Percentiles rank a stretch among this genome's conserved stretches.
Evolutionary conservation across 2,329 filamentous ascomycete species (phyloP).

Genomic region (Samsoniella hepiali): DNA sequence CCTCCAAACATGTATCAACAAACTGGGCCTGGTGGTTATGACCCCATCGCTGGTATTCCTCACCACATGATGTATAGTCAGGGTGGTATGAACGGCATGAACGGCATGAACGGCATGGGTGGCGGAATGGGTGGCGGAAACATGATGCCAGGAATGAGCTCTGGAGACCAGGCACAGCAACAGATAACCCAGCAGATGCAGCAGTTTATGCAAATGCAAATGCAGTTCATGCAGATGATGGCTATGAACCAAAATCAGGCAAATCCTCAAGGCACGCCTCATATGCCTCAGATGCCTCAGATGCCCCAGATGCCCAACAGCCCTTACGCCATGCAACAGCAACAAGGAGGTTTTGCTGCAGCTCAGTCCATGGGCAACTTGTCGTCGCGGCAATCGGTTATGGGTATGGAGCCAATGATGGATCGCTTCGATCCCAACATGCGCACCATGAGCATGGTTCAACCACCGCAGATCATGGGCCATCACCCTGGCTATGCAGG

Average conservation of each 20-base stretch:
- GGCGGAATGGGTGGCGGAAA: constrained; percentile 21
- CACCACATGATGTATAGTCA: constrained; percentile 41
- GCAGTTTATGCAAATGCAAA: constrained; percentile 89
- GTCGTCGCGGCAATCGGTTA: constrained; percentile 43
- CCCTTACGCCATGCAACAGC: constrained; percentile 26
- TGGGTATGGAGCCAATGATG: constrained; percentile 43
- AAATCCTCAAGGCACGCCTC: constrained; percentile 31
- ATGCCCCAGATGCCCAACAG: constrained; percentile 32
- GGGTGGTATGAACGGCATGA: constrained; percentile 31
- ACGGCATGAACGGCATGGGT: constrained; percentile 30
- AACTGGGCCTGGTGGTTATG: constrained; percentile 39
- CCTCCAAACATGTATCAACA: constrained; percentile 35
- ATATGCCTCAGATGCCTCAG: constrained; percentile 21
- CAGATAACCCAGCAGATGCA: constrained; percentile 82
- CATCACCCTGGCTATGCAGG: constrained; percentile 39
- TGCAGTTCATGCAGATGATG: constrained; percentile 92
- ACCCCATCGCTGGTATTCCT: constrained; percentile 49
- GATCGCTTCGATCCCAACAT: constrained; percentile 47
- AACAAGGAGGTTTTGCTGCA: constrained; percentile 28
- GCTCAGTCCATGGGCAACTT: constrained; percentile 45
- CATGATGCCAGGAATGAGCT: constrained; percentile 43
- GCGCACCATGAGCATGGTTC: constrained; percentile 82
- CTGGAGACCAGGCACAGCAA: constrained; percentile 70
- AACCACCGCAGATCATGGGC: constrained; percentile 59
- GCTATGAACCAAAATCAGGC: constrained; percentile 37